Base-by-base conservation (phyloP, 108 stramenopile species). In the Cyclotella kingstonii region DNA sequence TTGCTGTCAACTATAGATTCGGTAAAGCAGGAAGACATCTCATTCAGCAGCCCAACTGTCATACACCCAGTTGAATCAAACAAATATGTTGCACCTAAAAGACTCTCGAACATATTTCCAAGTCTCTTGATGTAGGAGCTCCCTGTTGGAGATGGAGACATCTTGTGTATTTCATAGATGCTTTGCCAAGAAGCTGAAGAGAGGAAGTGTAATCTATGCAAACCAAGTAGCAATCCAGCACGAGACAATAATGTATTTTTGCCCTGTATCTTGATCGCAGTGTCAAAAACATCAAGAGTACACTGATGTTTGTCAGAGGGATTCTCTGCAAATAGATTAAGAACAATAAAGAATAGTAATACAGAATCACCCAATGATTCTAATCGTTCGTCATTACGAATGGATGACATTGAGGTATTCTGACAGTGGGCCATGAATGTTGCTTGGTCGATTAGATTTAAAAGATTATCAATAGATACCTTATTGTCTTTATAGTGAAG, bases 331-430 rank as follows among this genome's bases (percentile, higher is more conserved):
- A 83, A 70, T 11, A 81, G n/a, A 65, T 83, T 83, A 19, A 82
- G 19, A 17, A 66, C 63, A 52, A 82, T 50, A 23, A 69, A 64
- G 44, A 68, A 74, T 9, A 70, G 33, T 21, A 87, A 48, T 8
- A 87, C 80, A 15, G 63, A 18, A 53, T 87, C 86, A 21, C 86
- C 86, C 14, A 87, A 45, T 42, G 79, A 71, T 56, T 87, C 86
- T 12, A 87, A 50, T 2, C 86, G 68, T 60, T 87, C 74, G 48
- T 82, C 68, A 8, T 49, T 42, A 11, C 56, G 44, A 23, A 34
- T 19, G 1, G 49, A 15, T 18, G 46, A 0, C 3, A 12, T 28
- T n/a, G 31, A 12, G 15, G 22, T 52, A 2, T 8, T 49, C 5
- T 7, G 12, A 45, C 26, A 17, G 15, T 27, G n/a, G 66, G 41